phyloP scores from a whole-genome alignment of 108 stramenopile species.

The Nitzschia sp. region DNA sequence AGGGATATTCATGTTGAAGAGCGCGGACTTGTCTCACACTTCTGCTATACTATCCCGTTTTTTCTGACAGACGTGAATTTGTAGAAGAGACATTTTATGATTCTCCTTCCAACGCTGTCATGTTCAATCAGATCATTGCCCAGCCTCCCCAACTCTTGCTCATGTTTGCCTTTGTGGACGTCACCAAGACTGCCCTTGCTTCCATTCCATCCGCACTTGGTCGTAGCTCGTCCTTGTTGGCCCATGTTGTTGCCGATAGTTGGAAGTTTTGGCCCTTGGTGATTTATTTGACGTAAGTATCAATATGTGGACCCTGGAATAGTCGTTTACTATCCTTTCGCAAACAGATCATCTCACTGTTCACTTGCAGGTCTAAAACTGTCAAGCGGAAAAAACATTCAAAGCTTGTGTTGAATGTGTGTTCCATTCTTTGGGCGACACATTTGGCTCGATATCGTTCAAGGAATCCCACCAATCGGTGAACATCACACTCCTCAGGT shows the following conservation, averaged over 20 bases:
- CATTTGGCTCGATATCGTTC: conserved; percentile 1
- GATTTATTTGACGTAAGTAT: conserved; percentile 12
- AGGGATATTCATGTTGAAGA: not conserved
- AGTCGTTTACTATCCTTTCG: too few species aligned
- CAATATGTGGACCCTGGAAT: too few species aligned
- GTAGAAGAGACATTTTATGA: not conserved
- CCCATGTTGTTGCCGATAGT: conserved; percentile 4
- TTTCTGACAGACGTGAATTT: not conserved
- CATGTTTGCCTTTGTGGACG: conserved; percentile 5
- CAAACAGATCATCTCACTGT: not conserved
- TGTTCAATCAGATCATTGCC: conserved; percentile 11
- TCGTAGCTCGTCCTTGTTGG: not conserved
- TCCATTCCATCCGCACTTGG: conserved; percentile 2
- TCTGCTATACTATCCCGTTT: not conserved
- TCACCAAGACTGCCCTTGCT: not conserved
- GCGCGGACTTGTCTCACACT: not conserved
- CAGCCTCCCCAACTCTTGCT: conserved; percentile 10
- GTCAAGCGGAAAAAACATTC: not conserved
- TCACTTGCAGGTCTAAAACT: not conserved
- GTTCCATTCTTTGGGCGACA: conserved; percentile 8
- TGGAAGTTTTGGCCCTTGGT: conserved; percentile 14
- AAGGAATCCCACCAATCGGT: not conserved
- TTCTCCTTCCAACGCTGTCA: conserved; percentile 1
- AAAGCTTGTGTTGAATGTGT: not conserved
- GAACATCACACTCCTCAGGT: too few species aligned